phyloP scores from a whole-genome alignment of 257 asterid genomes.

The Cynanchum wilfordii region DNA sequence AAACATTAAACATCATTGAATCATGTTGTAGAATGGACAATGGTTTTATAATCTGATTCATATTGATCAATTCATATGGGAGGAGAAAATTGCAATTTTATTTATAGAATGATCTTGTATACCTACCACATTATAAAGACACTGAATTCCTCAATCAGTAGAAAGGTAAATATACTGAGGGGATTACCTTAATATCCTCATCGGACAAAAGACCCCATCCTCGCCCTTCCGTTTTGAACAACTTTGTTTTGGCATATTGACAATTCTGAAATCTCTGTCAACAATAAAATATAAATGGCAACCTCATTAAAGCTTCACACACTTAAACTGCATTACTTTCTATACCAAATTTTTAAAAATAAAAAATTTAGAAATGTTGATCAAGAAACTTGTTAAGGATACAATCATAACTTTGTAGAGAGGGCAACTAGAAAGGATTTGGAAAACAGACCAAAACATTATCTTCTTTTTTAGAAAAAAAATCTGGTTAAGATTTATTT shows the following conservation, averaged over 20 bases:
- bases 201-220: conserved; percentile 94
- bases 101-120: background rate
- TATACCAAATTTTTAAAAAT: background rate
- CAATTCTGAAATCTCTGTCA: conserved; percentile 78
- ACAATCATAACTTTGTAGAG: background rate
- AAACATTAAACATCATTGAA: background rate
- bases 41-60: background rate
- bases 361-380: too few species aligned
- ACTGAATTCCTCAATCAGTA: background rate
- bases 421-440: background rate
- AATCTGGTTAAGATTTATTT: too few species aligned
- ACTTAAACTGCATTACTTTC: background rate
- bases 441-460: too few species aligned
- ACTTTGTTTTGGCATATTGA: conserved; percentile 64
- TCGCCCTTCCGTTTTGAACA: conserved; percentile 82
- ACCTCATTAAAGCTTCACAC: background rate
- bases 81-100: background rate
- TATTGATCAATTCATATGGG: background rate
- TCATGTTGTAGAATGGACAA: background rate
- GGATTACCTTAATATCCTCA: conserved; percentile 59
- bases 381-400: background rate
- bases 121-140: background rate
- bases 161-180: background rate
- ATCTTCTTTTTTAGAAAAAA: too few species aligned
- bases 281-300: conserved; percentile 10